Conservation (phyloP, 129 eudicot genomes). For the Smallanthus sonchifolius region DNA sequence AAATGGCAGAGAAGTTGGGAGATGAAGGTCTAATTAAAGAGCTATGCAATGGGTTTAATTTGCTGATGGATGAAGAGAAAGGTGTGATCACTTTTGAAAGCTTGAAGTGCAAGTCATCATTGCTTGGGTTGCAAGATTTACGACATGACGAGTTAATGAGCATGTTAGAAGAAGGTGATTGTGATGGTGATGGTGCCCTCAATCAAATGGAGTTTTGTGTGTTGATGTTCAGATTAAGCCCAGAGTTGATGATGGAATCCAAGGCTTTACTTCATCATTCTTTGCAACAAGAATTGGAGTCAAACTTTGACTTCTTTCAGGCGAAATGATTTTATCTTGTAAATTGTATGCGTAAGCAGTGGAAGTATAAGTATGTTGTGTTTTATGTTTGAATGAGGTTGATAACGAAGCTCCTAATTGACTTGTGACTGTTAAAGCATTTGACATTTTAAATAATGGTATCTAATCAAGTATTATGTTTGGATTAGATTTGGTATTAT, state of each 20-base stretch:
- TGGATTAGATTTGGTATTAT: background rate
- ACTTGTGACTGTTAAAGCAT: background rate
- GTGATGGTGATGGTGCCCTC: conserved; percentile 49
- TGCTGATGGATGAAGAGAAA: conserved; percentile 48
- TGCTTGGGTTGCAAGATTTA: conserved; percentile 42
- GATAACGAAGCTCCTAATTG: background rate
- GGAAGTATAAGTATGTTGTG: background rate
- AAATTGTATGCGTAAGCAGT: too few relatives aligned
- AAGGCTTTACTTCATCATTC: conserved; percentile 47
- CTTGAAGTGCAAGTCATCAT: conserved; percentile 43
- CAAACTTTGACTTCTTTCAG: background rate
- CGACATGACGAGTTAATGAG: conserved; percentile 41
- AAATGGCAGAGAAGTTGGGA: conserved; percentile 51
- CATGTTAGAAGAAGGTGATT: conserved; percentile 56
- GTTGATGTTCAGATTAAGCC: conserved; percentile 60
- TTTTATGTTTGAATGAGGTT: too few relatives aligned
- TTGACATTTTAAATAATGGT: background rate
- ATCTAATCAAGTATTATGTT: background rate
- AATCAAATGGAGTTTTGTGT: conserved; percentile 65
- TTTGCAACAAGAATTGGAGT: conserved; percentile 34
- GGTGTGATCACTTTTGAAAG: conserved; percentile 59
- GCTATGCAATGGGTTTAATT: conserved; percentile 49
- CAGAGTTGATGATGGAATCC: conserved; percentile 42
- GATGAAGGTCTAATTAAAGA: conserved; percentile 49
- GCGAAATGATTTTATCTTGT: too few relatives aligned